phyloP scores from a whole-genome alignment of 2,329 filamentous ascomycete genomes.

The Passalora sequoiae region DNA sequence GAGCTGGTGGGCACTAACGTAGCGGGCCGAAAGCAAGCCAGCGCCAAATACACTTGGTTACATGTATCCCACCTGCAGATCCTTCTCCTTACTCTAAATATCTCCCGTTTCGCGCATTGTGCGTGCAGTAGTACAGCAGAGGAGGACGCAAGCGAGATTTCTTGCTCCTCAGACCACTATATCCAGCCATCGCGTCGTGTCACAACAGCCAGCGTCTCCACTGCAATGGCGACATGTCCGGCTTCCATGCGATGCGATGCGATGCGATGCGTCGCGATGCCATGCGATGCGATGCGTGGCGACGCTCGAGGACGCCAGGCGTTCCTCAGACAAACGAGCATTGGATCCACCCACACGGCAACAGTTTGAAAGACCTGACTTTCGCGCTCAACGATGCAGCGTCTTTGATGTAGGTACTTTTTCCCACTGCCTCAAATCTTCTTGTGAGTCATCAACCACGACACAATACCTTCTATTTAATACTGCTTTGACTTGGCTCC shows the following conservation, averaged over 20 bases:
- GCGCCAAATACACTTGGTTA: too few relatives aligned
- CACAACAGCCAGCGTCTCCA: conserved; percentile 3
- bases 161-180: conserved; percentile 5
- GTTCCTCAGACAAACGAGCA: conserved; percentile 7
- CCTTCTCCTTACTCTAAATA: too few relatives aligned
- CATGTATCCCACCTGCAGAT: too few relatives aligned
- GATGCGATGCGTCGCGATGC: too few relatives aligned
- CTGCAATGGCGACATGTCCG: conserved; percentile 4
- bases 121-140: conserved; percentile 7
- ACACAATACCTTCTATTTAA: neutral
- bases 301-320: conserved; percentile 10
- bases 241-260: neutral
- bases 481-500: neutral
- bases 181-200: conserved; percentile 10
- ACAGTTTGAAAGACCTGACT: conserved; percentile 7
- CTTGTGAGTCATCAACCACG: neutral
- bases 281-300: conserved; percentile 7
- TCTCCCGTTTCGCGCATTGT: conserved; percentile 3
- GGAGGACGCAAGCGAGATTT: conserved; percentile 10
- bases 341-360: conserved; percentile 8
- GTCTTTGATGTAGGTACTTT: conserved; percentile 3
- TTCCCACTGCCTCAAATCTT: conserved; percentile 1
- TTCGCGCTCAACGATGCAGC: neutral
- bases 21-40: too few relatives aligned
- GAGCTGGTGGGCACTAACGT: too few relatives aligned